Evolutionary conservation across 345 rosid species (phyloP).

Genomic region (Acer saccharum): DNA sequence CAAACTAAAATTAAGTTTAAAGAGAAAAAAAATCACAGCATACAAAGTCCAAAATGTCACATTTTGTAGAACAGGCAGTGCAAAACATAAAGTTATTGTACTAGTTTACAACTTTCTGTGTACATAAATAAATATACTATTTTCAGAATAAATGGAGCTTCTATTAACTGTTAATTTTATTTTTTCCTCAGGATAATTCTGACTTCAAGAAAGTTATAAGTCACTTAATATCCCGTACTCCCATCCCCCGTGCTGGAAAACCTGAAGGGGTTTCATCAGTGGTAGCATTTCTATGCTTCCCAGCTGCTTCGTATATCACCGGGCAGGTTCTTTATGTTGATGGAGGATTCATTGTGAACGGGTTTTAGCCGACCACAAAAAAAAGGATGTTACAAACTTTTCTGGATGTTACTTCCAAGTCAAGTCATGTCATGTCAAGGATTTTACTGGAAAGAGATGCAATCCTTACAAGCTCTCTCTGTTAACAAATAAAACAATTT

Average conservation of each 20-base stretch:
- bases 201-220: background rate
- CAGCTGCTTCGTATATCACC: constrained; percentile 53
- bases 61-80: too few relatives aligned
- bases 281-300: constrained; percentile 50
- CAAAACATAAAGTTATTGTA: too few relatives aligned
- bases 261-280: constrained; percentile 41
- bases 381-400: background rate
- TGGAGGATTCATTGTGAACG: background rate
- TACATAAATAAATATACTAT: too few relatives aligned
- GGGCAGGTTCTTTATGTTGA: constrained; percentile 47
- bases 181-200: background rate
- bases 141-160: background rate
- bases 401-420: background rate
- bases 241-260: constrained; percentile 39
- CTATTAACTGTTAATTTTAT: background rate
- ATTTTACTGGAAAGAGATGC: background rate
- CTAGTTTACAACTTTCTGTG: too few relatives aligned
- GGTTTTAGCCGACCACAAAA: background rate
- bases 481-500: background rate
- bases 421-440: background rate
- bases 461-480: background rate
- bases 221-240: constrained; percentile 24
- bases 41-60: too few relatives aligned
- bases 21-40: too few relatives aligned
- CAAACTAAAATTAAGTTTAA: too few relatives aligned